Base-by-base conservation (phyloP, 148 eudicot species). In the Dianthus caryophyllus region DNA sequence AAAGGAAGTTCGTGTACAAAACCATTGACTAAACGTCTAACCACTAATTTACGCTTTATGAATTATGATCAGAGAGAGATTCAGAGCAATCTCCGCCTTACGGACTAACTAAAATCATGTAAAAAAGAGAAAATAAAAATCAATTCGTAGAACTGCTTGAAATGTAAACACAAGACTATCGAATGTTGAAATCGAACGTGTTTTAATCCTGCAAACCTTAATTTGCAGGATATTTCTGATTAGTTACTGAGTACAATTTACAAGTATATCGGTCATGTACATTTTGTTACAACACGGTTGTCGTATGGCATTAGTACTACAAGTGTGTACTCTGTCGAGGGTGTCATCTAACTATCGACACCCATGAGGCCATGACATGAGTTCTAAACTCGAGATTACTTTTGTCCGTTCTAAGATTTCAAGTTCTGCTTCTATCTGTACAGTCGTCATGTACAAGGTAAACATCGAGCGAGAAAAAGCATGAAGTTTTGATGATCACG, bases 381-480 rank as follows among this genome's bases (percentile, higher is more conserved):
- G 0, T 14, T 63, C 31, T 63, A 43, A 24, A 16, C 31, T 41
- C 51, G 6, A 20, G 51, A 13, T 62, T 33, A 33, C 25, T 25
- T 55, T 55, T 18, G n/a, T 13, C 8, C n/a, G 12, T 55, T 29
- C 61, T 13, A 6, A 26, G 36, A 15, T 12, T 56, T 56, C 17
- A 26, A 56, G n/a, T 27, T 49, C 38, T 50, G 46, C 41, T 31
- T 44, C 24, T 21, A 4, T 17, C 63, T 47, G 20, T 71, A 18
- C 61, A 25, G 41, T 64, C 57, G 41, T 64, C 57, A 36, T 65
- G 33, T 65, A 73, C 76, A 56, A 24, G 21, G 48, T 49, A 24
- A 31, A 66, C 17, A 31, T 71, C 26, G 31, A 20, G 1, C 12
- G n/a, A 51, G 21, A 15, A 33, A 7, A 33, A 33, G 7, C 38